Evolutionary conservation across 805 yeast genomes (phyloP).

Genomic region (Starmera caribaea): DNA sequence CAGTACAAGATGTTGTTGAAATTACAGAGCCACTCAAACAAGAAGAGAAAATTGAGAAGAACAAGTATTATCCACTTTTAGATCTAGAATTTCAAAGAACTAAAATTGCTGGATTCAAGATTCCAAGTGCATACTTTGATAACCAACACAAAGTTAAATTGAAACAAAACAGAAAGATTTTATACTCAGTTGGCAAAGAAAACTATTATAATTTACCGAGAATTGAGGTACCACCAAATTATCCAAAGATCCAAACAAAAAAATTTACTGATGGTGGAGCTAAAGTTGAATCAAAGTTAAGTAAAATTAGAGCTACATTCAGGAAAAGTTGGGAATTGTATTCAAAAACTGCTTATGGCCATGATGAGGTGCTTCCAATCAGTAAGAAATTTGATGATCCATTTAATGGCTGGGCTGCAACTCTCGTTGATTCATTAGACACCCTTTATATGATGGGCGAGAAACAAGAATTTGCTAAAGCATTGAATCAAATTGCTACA

Average conservation of each 20-base stretch:
- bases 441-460: slow-evolving; percentile 38
- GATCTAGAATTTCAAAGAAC: slow-evolving; percentile 10
- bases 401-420: slow-evolving; percentile 42
- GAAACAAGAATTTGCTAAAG: slow-evolving; percentile 27
- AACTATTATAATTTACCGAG: slow-evolving; percentile 15
- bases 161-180: slow-evolving; percentile 10
- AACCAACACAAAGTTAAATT: slow-evolving; percentile 13
- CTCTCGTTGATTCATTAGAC: slow-evolving; percentile 42
- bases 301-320: slow-evolving; percentile 27
- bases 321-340: slow-evolving; percentile 34
- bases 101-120: slow-evolving; percentile 2
- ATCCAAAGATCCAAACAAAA: slow-evolving; percentile 21
- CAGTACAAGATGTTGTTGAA: background rate
- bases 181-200: slow-evolving; percentile 15
- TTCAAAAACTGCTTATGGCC: slow-evolving; percentile 32
- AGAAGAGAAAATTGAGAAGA: slow-evolving; percentile 22
- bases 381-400: slow-evolving; percentile 25
- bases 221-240: slow-evolving; percentile 6
- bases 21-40: slow-evolving; percentile 5
- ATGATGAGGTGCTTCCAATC: slow-evolving; percentile 35
- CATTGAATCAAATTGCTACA: slow-evolving; percentile 24
- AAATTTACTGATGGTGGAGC: slow-evolving; percentile 21
- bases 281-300: slow-evolving; percentile 17
- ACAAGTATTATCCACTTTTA: slow-evolving; percentile 29
- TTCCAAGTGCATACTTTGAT: slow-evolving; percentile 13